These are phyloP conservation scores for Xylariaceae sp. DNA, from an alignment of 2,329 filamentous ascomycete species.

Conservation along the genomic window DNA sequence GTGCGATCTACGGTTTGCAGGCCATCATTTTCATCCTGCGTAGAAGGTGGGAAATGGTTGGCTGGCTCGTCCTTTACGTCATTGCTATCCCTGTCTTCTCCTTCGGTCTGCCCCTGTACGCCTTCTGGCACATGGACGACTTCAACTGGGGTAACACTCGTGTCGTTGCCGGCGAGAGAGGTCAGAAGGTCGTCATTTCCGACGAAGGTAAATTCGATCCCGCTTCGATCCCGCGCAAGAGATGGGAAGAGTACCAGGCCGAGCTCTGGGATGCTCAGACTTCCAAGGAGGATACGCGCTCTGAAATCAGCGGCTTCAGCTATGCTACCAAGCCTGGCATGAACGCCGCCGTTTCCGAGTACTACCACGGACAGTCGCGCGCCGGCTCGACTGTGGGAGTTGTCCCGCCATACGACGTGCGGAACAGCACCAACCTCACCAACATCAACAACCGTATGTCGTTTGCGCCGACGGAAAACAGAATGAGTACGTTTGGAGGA, in stretches of 20 bases:
- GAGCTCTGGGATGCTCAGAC: slow-evolving; percentile 96
- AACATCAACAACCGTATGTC: slow-evolving; percentile 67
- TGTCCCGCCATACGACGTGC: slow-evolving; percentile 40
- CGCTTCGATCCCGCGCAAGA: slow-evolving; percentile 87
- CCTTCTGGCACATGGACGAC: slow-evolving; percentile 99
- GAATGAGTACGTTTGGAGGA: slow-evolving; percentile 56
- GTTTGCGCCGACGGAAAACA: slow-evolving; percentile 68
- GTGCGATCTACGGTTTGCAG: slow-evolving; percentile 94
- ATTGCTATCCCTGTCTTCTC: slow-evolving; percentile 87
- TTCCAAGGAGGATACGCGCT: slow-evolving; percentile 72
- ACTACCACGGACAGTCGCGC: slow-evolving; percentile 52
- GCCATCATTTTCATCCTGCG: slow-evolving; percentile 94
- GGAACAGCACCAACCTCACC: slow-evolving; percentile 40
- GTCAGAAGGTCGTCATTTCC: slow-evolving; percentile 85
- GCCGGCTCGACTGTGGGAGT: slow-evolving; percentile 51
- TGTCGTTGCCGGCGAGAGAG: slow-evolving; percentile 89
- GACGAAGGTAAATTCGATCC: slow-evolving; percentile 99
- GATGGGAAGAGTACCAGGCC: slow-evolving; percentile 98
- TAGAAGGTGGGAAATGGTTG: slow-evolving; percentile 99
- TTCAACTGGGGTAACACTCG: slow-evolving; percentile 99
- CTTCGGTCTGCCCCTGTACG: slow-evolving; percentile 82
- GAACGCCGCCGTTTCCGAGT: slow-evolving; percentile 57
- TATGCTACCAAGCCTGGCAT: slow-evolving; percentile 80
- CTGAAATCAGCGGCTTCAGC: slow-evolving; percentile 87
- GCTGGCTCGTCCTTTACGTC: slow-evolving; percentile 97